Evolutionary conservation across 495 filamentous ascomycete genomes (phyloP).

Genomic region (Pseudevernia furfuracea): DNA sequence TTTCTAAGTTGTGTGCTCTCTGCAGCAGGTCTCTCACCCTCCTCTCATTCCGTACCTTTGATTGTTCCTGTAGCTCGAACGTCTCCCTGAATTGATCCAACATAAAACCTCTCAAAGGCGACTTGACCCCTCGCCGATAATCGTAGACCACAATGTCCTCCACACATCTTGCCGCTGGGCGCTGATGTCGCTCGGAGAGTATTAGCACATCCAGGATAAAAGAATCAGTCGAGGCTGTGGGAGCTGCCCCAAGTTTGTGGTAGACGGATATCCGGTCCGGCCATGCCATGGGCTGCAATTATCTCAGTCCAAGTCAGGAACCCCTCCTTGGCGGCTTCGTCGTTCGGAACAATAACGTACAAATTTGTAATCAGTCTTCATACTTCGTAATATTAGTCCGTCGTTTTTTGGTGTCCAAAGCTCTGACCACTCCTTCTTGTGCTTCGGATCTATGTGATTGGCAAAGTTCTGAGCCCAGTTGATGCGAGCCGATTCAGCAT

Average conservation of each 20-base stretch:
- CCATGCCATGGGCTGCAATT: constrained; percentile 84
- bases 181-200: constrained; percentile 69
- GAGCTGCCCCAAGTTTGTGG: constrained; percentile 63
- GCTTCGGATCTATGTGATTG: constrained; percentile 55
- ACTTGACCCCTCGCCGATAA: constrained; percentile 51
- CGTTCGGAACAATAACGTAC: constrained; percentile 40
- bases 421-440: constrained; percentile 61
- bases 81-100: constrained; percentile 55
- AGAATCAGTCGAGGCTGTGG: constrained; percentile 40
- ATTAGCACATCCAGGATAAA: constrained; percentile 57
- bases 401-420: constrained; percentile 56
- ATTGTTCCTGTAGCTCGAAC: constrained; percentile 59
- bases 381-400: constrained; percentile 73
- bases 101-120: constrained; percentile 58
- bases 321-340: background rate
- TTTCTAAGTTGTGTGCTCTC: constrained; percentile 55
- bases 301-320: too few relatives aligned
- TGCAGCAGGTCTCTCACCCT: constrained; percentile 49
- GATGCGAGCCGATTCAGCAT: constrained; percentile 76
- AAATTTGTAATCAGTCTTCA: constrained; percentile 87
- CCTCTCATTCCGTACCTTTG: constrained; percentile 38
- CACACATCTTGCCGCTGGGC: constrained; percentile 67
- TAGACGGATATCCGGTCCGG: constrained; percentile 84
- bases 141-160: constrained; percentile 87
- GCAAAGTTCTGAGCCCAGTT: constrained; percentile 78